Percentiles rank a stretch among this genome's conserved stretches.
These are phyloP conservation scores for Rhodotorula kratochvilovae DNA, from an alignment of 768 basidiomycete species.

Conservation along the genomic window DNA sequence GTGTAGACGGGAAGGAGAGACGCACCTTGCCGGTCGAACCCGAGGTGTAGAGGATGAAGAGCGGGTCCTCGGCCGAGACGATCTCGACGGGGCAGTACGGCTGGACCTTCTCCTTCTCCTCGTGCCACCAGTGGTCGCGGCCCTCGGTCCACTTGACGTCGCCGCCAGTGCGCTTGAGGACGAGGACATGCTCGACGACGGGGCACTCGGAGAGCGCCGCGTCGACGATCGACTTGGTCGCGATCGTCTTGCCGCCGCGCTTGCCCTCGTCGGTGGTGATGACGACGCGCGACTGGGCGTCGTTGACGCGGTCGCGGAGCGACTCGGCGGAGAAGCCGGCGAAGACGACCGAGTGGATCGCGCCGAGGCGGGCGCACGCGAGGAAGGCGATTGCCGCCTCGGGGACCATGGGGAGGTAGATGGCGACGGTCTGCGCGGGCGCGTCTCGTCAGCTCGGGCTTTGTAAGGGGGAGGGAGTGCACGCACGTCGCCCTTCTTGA, in stretches of 20 bases:
- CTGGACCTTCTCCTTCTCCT: slow-evolving; percentile 76
- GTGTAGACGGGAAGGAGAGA: background rate
- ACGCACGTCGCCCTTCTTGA: slow-evolving; percentile 81
- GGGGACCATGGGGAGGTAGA: slow-evolving; percentile 83
- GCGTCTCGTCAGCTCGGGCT: background rate
- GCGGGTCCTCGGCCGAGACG: slow-evolving; percentile 88
- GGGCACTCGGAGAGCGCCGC: slow-evolving; percentile 80
- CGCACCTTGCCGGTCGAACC: slow-evolving; percentile 37
- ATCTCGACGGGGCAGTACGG: slow-evolving; percentile 81
- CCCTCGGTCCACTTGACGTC: slow-evolving; percentile 74
- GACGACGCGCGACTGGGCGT: slow-evolving; percentile 83
- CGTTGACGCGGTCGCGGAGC: slow-evolving; percentile 82
- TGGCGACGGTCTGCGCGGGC: slow-evolving; percentile 60
- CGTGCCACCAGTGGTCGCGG: slow-evolving; percentile 94
- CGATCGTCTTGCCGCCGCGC: slow-evolving; percentile 90
- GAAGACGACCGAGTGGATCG: slow-evolving; percentile 94
- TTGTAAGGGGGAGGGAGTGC: slow-evolving; percentile 4
- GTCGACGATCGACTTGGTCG: slow-evolving; percentile 90
- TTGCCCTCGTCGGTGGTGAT: slow-evolving; percentile 93
- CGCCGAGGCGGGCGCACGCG: slow-evolving; percentile 93
- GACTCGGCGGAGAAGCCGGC: slow-evolving; percentile 95
- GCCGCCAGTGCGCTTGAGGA: slow-evolving; percentile 80
- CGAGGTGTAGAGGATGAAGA: slow-evolving; percentile 89
- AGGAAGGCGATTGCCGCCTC: slow-evolving; percentile 94
- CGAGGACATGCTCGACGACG: slow-evolving; percentile 80